Evolutionary conservation across 257 asterid genomes (phyloP), one percentile per base, ranked within the genome.

Genomic region (Buddleja alternifolia): DNA sequence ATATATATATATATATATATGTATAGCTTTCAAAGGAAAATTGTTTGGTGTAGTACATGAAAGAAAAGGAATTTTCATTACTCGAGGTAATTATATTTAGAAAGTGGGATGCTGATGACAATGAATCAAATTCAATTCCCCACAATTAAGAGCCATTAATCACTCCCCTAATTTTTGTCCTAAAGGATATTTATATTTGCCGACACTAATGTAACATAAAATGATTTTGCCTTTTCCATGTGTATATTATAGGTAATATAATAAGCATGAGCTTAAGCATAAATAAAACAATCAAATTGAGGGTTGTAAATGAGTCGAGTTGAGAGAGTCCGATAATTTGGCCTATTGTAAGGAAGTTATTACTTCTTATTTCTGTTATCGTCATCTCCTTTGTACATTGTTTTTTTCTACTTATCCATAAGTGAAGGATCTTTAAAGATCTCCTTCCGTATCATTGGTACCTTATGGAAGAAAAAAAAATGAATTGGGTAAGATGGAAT

Each of bases 121-220:
- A 19, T 63, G 24, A 63, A 63, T 6, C 50, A 2, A 45, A 66
- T 60, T 72, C 36, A 69, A 59, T 74, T 60, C 41, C 36, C 41
- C 36, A 48, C 70, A 70, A 72, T 80, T 57, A 75, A 58, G 76
- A 29, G 45, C 54, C 79, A 77, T 72, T 80, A 63, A 72, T 80
- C 73, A 70, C 75, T 63, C 77, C 44, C 71, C 52, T 66, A 61
- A 70, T 45, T 20, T 75, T 40, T 71, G 62, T 7, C 25, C 60
- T 39, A 69, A 77, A 65, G 62, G 56, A 5, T 5, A 29, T 29
- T 29, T 29, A n/a, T 47, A 63, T 41, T 75, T 82, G 84, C 90
- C 88, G 90, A 85, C 90, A 85, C 84, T 51, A 65, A 60, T 1
- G 5, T 29, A 1, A 29, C 34, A 29, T 1, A 29, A 29, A 29